These are phyloP conservation scores for Moesziomyces sp. DNA, from an alignment of 1,284 basidiomycete species.

Conservation along the genomic window DNA sequence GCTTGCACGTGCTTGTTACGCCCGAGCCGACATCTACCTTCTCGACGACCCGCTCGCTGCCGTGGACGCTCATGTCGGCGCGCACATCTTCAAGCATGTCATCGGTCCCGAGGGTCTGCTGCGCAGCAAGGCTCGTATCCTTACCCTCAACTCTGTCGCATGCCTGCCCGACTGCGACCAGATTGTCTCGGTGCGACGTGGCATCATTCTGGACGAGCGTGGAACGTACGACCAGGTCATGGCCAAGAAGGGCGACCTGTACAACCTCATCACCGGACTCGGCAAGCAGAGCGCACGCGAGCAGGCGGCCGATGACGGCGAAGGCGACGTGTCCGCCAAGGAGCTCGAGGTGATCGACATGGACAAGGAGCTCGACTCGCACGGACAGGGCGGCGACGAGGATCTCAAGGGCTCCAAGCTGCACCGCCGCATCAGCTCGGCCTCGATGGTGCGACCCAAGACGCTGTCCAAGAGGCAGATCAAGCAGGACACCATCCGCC, in stretches of 20 bases:
- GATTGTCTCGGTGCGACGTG: slow-evolving; percentile 80
- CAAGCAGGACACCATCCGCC: slow-evolving; percentile 61
- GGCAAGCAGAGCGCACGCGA: slow-evolving; percentile 64
- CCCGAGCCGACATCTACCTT: slow-evolving; percentile 75
- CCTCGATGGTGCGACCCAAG: slow-evolving; percentile 55
- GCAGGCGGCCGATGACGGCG: slow-evolving; percentile 32
- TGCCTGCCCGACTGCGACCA: slow-evolving; percentile 74
- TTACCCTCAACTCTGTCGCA: slow-evolving; percentile 67
- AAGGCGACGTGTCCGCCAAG: slow-evolving; percentile 29
- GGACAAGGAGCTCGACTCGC: slow-evolving; percentile 46
- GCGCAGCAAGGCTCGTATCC: slow-evolving; percentile 65
- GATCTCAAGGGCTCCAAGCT: slow-evolving; percentile 49
- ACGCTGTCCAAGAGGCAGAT: slow-evolving; percentile 53
- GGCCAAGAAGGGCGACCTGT: slow-evolving; percentile 72
- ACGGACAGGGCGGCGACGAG: slow-evolving; percentile 49
- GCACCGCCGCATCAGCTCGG: slow-evolving; percentile 53
- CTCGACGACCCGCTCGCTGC: slow-evolving; percentile 82
- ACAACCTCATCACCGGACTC: slow-evolving; percentile 70
- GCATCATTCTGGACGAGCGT: slow-evolving; percentile 73
- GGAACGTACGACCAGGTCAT: slow-evolving; percentile 76
- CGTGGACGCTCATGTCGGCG: slow-evolving; percentile 67
- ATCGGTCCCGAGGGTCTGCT: slow-evolving; percentile 53
- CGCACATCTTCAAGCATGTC: slow-evolving; percentile 64
- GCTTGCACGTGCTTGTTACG: slow-evolving; percentile 79
- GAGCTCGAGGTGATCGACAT: slow-evolving; percentile 45